These are phyloP conservation scores for Trametes maxima DNA, from an alignment of 768 basidiomycete species.

Conservation along the genomic window DNA sequence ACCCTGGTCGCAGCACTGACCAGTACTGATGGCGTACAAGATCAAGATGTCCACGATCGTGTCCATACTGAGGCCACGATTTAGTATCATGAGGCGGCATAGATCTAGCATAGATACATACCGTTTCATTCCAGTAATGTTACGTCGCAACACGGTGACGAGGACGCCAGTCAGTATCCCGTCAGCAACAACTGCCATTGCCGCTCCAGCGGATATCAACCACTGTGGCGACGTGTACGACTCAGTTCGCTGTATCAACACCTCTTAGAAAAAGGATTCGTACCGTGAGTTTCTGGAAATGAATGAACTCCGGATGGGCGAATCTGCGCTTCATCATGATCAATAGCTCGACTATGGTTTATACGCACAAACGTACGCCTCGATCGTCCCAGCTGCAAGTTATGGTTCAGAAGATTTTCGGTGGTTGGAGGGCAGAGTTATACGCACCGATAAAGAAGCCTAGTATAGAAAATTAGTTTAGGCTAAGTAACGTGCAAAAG, in stretches of 20 bases:
- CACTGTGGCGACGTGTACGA: background rate
- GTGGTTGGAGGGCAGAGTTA: no score
- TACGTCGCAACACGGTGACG: background rate
- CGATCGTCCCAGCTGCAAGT: background rate
- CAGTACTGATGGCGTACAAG: constrained; percentile 4
- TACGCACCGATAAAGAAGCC: no score
- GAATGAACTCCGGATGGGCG: background rate
- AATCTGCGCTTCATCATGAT: background rate
- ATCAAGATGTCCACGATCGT: constrained; percentile 10
- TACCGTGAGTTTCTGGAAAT: constrained; percentile 7
- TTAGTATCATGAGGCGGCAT: background rate
- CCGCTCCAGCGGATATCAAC: constrained; percentile 10
- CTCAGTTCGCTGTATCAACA: no score
- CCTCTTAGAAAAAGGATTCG: background rate
- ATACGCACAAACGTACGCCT: background rate
- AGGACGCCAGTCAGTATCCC: background rate
- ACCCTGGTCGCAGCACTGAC: background rate
- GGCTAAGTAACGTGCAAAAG: background rate
- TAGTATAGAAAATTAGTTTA: no score
- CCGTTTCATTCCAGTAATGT: constrained; percentile 9
- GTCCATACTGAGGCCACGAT: background rate
- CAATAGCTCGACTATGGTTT: no score
- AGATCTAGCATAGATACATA: background rate
- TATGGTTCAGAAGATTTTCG: background rate
- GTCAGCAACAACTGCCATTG: constrained; percentile 6